Base-by-base conservation (phyloP, 139 green algal species). In the Mesotaenium endlicherianum region DNA sequence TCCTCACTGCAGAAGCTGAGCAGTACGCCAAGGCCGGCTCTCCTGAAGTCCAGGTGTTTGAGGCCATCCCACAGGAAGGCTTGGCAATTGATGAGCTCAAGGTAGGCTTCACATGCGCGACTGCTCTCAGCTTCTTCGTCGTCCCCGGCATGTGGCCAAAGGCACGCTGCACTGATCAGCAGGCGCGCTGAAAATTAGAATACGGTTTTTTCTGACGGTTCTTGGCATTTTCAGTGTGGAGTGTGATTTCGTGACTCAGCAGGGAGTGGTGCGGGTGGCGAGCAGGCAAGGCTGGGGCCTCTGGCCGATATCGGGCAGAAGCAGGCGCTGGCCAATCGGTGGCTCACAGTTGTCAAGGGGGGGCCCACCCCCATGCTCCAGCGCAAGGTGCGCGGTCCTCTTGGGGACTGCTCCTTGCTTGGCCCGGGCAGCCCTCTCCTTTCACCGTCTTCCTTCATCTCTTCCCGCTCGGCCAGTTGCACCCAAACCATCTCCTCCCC, bases 261-360 rank as follows among this genome's bases (percentile, higher is more conserved):
- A 14, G 8, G 60, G 60, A 31, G 36, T 74, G 36, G 60, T 74
- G 36, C 36, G 60, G 60, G 26, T n/a, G 11, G 16, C n/a, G 30
- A 8, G 34, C 70, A 88, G 72, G 57, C 36, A 11, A 45, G 92
- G 55, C 86, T 94, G 14, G 92, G 89, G 8, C 78, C 90, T 41
- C 70, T 92, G 1, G 93, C 88, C 1, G 94, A 96, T 26, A 82
- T 97, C 39, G 96, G 96, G 4, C 95, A 98, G 89, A 94, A 94
- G 85, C 93, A 98, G 88, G 95, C 93, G 38, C 98, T 99, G 94
- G 90, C 96, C 84, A 64, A 88, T 41, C 93, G 93, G 75, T 97
- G 94, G 93, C 50, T 97, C 20, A 67, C 40, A 36, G 81, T 96
- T 8, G 88, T 92, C 80, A 97, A 96, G 75, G 57, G 72, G 42